Conservation (phyloP, 2,329 filamentous ascomycete genomes). For the Trichoderma koningiopsis region DNA sequence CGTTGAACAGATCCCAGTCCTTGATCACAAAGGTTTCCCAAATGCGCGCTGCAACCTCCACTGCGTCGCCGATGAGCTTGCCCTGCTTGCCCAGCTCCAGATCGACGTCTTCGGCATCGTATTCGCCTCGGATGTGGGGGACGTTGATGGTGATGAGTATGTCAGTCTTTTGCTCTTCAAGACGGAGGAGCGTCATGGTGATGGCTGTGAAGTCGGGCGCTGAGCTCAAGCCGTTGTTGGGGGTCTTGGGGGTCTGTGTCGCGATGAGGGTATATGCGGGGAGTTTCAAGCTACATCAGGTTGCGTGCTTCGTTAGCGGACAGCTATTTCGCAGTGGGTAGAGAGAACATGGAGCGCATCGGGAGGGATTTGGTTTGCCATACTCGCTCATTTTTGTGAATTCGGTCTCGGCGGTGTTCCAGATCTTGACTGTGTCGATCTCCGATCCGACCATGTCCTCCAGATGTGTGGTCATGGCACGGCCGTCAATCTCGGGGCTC, state of each 20-base stretch:
- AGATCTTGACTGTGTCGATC: conserved; percentile 64
- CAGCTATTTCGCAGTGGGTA: neutral
- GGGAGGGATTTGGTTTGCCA: conserved; percentile 32
- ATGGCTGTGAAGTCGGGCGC: conserved; percentile 70
- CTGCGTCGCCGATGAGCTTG: conserved; percentile 66
- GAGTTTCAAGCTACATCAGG: conserved; percentile 41
- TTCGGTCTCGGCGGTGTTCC: conserved; percentile 64
- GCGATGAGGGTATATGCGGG: conserved; percentile 72
- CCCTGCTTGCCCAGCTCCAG: conserved; percentile 66
- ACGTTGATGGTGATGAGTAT: conserved; percentile 86
- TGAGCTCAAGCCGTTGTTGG: conserved; percentile 40
- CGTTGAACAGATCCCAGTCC: conserved; percentile 75
- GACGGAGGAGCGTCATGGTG: conserved; percentile 73
- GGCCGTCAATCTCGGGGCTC: conserved; percentile 65
- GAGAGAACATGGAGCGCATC: conserved; percentile 31
- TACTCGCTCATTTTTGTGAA: conserved; percentile 57
- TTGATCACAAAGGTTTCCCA: conserved; percentile 75
- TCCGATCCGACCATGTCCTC: conserved; percentile 69
- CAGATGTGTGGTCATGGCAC: conserved; percentile 68
- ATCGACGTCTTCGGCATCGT: conserved; percentile 72
- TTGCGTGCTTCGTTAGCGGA: neutral
- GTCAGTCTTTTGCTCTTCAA: conserved; percentile 76
- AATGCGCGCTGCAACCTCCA: conserved; percentile 68
- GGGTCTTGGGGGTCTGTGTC: conserved; percentile 54
- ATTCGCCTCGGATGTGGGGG: conserved; percentile 76